Evolutionary conservation across 306 rosid genomes (phyloP), one percentile per base, ranked within the genome.

Genomic region (Quercus wislizeni): DNA sequence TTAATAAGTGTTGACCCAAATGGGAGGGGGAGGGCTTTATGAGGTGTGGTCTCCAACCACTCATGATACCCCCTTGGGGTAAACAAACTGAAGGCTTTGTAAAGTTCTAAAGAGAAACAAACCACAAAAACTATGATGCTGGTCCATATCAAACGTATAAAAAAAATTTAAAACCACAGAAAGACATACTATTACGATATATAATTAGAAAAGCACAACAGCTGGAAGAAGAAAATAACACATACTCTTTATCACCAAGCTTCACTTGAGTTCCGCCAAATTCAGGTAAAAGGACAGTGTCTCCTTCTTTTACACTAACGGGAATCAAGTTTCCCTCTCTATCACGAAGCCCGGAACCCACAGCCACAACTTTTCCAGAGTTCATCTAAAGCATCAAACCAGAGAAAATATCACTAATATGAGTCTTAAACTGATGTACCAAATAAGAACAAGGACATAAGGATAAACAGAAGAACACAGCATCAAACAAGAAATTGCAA

Each of bases 241-340:
- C 90, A 57, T 90, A 90, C 94, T 92, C 90, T 83, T 89, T 92
- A 51, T 90, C 87, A 28, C 87, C 82, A 33, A 92, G 97, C 87
- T 88, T 92, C 71, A 92, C 93, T 79, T 87, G 90, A 67, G 89
- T 81, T 78, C 94, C 94, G 56, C 97, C 94, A 38, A 87, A 90
- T 75, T 92, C 92, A 59, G 93, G 94, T 69, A 92, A 83, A 41
- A 92, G 93, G 75, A 92, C 94, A 30, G 92, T 88, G 67, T 90
- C 94, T 30, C 97, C 94, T 86, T 92, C 94, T 74, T 92, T 90
- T 13, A 90, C 86, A 57, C 82, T 56, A 3, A 87, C 87, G 14
- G 93, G 94, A 55, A 87, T 77, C 52, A 79, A 28, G 43, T 83
- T 86, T 79, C 95, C 95, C 31, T 90, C 97, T 78, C 84, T 83